Conservation (phyloP, 2,329 filamentous ascomycete genomes). For the Tolypocladium nubicola region DNA sequence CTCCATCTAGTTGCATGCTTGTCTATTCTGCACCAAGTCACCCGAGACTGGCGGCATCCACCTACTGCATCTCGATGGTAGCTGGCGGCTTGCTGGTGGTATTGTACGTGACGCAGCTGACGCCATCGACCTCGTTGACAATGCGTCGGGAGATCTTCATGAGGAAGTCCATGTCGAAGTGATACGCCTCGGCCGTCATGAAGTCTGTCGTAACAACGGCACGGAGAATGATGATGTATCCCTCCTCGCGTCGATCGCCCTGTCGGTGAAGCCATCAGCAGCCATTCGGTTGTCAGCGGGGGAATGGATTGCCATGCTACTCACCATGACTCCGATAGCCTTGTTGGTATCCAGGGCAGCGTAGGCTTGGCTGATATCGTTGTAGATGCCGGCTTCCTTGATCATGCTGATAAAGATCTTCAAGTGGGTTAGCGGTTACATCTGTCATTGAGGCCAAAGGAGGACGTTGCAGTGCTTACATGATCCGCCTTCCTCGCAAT, state of each 20-base stretch:
- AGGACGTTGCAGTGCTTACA: background rate
- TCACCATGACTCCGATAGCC: conserved; percentile 7
- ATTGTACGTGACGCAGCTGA: conserved; percentile 60
- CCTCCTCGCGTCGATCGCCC: conserved; percentile 18
- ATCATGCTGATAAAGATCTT: conserved; percentile 69
- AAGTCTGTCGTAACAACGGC: conserved; percentile 5
- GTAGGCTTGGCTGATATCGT: conserved; percentile 33
- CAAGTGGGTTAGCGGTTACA: background rate
- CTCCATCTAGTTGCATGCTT: background rate
- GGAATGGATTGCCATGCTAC: conserved; percentile 21
- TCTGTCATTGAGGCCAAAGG: background rate
- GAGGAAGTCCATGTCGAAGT: conserved; percentile 55
- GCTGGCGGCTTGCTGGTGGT: conserved; percentile 56
- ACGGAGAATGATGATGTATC: conserved; percentile 15
- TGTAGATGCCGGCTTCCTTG: conserved; percentile 59
- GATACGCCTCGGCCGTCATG: conserved; percentile 60
- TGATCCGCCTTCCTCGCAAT: conserved; percentile 69
- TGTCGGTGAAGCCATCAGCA: background rate
- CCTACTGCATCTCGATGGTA: conserved; percentile 65
- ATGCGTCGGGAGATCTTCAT: conserved; percentile 55
- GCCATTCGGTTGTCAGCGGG: background rate
- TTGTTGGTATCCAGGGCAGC: conserved; percentile 13
- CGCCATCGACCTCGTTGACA: conserved; percentile 56
- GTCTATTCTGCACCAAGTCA: background rate
- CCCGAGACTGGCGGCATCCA: background rate